These are phyloP conservation scores for Fusarium anthophilum DNA, from an alignment of 2,329 filamentous ascomycete species.

Conservation along the genomic window DNA sequence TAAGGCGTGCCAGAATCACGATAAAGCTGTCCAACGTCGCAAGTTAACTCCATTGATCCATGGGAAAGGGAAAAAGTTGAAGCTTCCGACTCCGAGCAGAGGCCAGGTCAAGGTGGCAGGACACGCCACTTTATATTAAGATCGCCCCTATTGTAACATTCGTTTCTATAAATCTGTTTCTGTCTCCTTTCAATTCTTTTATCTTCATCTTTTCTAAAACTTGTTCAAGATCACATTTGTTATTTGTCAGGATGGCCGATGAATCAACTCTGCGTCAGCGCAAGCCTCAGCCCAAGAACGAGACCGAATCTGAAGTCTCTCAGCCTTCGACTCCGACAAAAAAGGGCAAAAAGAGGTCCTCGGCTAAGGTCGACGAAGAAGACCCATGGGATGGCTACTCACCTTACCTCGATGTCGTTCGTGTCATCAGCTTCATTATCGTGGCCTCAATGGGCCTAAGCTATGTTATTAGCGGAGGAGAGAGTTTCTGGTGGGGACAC, in stretches of 20 bases:
- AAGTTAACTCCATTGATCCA: conserved; percentile 19
- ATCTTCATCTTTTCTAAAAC: neutral
- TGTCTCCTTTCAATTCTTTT: neutral
- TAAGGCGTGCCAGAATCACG: conserved; percentile 24
- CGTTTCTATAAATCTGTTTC: conserved; percentile 10
- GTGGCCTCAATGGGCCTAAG: conserved; percentile 75
- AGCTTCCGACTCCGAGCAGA: conserved; percentile 31
- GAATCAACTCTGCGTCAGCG: conserved; percentile 56
- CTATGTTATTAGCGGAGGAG: conserved; percentile 78
- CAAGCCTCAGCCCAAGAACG: conserved; percentile 47
- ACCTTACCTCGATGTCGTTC: conserved; percentile 71
- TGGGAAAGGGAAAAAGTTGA: conserved; percentile 17
- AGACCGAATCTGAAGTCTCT: conserved; percentile 27
- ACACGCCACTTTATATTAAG: conserved; percentile 34
- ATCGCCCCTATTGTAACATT: conserved; percentile 16
- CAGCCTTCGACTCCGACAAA: conserved; percentile 41
- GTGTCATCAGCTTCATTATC: conserved; percentile 73
- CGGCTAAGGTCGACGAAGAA: conserved; percentile 52
- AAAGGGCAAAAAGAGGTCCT: conserved; percentile 32
- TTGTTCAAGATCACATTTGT: neutral
- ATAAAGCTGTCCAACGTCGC: conserved; percentile 38
- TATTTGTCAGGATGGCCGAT: conserved; percentile 48
- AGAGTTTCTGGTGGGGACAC: conserved; percentile 74
- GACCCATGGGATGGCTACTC: conserved; percentile 60
- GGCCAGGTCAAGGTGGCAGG: conserved; percentile 15